Percentiles rank a stretch among this genome's conserved stretches.
These are phyloP conservation scores for Diplosphaera chodatii DNA, from an alignment of 139 green algal species.

Conservation along the genomic window DNA sequence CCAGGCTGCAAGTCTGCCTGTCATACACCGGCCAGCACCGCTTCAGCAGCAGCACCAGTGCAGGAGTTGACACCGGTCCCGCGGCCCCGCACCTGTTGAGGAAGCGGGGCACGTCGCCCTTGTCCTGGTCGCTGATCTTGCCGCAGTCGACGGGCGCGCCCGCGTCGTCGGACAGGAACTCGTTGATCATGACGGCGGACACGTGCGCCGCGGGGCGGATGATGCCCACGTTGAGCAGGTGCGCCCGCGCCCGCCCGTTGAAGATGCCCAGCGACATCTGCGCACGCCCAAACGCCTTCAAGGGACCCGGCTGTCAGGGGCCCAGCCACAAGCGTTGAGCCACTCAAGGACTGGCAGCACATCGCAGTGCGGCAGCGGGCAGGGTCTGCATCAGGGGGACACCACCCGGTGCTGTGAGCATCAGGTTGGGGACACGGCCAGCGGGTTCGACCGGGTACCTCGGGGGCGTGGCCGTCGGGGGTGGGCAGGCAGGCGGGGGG, in stretches of 20 bases:
- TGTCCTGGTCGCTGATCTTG: slow-evolving; percentile 37
- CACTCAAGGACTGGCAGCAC: too few relatives aligned
- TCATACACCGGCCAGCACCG: too few relatives aligned
- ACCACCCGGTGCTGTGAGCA: too few relatives aligned
- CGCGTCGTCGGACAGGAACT: slow-evolving; percentile 14
- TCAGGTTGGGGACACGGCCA: too few relatives aligned
- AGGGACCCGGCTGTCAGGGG: too few relatives aligned
- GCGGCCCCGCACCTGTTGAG: slow-evolving; percentile 51
- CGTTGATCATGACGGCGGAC: slow-evolving; percentile 19
- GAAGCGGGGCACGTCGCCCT: slow-evolving; percentile 67
- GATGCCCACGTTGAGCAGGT: slow-evolving; percentile 38
- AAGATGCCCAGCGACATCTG: slow-evolving; percentile 25
- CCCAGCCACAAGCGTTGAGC: too few relatives aligned
- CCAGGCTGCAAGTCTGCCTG: too few relatives aligned
- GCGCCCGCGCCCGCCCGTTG: slow-evolving; percentile 31
- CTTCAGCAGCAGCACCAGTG: too few relatives aligned
- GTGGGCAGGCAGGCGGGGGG: slow-evolving; percentile 7
- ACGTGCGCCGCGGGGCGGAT: slow-evolving; percentile 18
- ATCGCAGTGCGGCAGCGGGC: too few relatives aligned
- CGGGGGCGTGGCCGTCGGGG: not conserved
- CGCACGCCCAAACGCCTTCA: too few relatives aligned
- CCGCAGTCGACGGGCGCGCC: slow-evolving; percentile 14
- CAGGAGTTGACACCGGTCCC: too few relatives aligned
- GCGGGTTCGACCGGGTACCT: not conserved
- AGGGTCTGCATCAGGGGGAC: too few relatives aligned